Base-by-base conservation (phyloP, 2,329 filamentous ascomycete genomes). In the Paramyrothecium sp. region DNA sequence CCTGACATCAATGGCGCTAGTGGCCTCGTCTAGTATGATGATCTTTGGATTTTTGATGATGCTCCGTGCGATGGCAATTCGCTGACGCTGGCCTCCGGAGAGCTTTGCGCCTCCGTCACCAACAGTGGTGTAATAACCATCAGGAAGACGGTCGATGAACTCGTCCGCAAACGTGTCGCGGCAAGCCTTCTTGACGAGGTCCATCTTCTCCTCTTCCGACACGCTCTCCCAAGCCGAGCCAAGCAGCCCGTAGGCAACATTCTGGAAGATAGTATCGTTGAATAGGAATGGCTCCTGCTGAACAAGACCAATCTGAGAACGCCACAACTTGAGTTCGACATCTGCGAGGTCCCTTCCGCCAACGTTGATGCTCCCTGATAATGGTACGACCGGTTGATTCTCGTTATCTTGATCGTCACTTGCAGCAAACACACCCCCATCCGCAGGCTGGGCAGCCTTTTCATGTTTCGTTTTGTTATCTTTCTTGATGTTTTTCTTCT, bases 1-100 rank as follows among this genome's bases (percentile, higher is more conserved):
- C 26, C 60, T 63, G 2, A 72, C 70, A 34, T 78, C 73, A 33
- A 78, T 65, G 0, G 86, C 82, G 17, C 81, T 84, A 0, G 87
- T 90, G 1, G 87, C 87, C 70, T 90, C 87, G 61, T 90, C 88
- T 2, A 87, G 75, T 8, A 91, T 83, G 2, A 91, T 73, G 53
- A 91, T 87, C 2, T 78, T 77, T 1, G 86, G 49, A 21, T 51
- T 33, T 23, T 51, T 51, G 47, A 51, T 33, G 49, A 51, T 51
- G 23, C 49, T 51, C 49, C 49, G 11, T 3, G 49, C 49, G n/a
- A 51, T 51, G 49, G 49, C 49, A n/a, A 51, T 51, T 5, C 49
- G 49, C 26, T 51, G 49, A n/a, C 23, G 20, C 23, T 51, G 49
- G 11, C 49, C 49, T 33, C 49, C 49, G 21, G 47, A 51, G 3